These are phyloP conservation scores for Blumeria graminis DNA, from an alignment of 2,329 filamentous ascomycete genomes.

Conservation along the genomic window DNA sequence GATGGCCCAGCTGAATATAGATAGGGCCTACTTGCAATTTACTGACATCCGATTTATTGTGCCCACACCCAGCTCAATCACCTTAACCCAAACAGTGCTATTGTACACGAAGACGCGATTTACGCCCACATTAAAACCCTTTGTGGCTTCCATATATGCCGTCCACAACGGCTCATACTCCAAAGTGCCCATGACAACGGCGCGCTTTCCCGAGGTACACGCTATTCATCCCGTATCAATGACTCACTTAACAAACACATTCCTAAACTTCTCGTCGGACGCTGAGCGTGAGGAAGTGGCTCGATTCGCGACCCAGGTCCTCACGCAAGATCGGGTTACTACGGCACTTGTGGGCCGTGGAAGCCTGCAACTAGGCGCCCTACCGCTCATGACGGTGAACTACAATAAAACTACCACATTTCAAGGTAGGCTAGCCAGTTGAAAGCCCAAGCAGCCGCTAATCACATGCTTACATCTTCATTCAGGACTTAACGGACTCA, in stretches of 20 bases:
- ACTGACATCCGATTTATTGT: conserved; percentile 24
- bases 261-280: conserved; percentile 19
- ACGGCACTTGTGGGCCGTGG: conserved; percentile 27
- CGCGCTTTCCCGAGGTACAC: conserved; percentile 14
- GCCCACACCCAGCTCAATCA: conserved; percentile 23
- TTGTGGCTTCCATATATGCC: conserved; percentile 26
- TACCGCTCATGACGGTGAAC: conserved; percentile 25
- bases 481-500: conserved; percentile 30
- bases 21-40: conserved; percentile 25
- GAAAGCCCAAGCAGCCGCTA: conserved; percentile 1
- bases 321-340: conserved; percentile 23
- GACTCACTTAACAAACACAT: conserved; percentile 20
- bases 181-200: conserved; percentile 9
- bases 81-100: conserved; percentile 23
- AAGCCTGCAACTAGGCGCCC: conserved; percentile 22
- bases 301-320: conserved; percentile 23
- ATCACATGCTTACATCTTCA: neutral
- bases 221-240: conserved; percentile 14
- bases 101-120: conserved; percentile 24
- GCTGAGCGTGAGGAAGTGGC: conserved; percentile 21
- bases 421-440: conserved; percentile 20
- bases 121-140: conserved; percentile 28
- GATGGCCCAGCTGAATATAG: conserved; percentile 31
- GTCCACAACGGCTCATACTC: conserved; percentile 15
- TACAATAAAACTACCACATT: conserved; percentile 32